phyloP scores from a whole-genome alignment of 495 filamentous ascomycete genomes.

The Tuber calosporum region DNA sequence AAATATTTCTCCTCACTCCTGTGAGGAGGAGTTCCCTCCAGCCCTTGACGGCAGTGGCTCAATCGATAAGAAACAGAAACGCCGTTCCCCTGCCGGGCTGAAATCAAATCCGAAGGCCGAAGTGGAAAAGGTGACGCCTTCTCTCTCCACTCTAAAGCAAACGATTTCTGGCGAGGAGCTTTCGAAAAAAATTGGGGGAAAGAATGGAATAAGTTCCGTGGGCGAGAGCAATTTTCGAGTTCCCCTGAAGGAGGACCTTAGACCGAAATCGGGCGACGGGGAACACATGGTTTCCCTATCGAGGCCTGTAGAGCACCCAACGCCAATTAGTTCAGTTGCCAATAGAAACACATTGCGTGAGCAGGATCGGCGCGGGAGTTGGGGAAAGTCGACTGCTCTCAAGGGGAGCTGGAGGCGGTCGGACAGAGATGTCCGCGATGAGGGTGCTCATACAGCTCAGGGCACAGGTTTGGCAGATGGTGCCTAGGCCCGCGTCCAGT shows the following conservation, averaged over 20 bases:
- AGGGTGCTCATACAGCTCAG: conserved; percentile 2
- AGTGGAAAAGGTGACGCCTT: neutral
- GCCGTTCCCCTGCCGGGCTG: conserved; percentile 13
- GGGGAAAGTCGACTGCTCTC: conserved; percentile 28
- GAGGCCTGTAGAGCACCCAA: conserved; percentile 19
- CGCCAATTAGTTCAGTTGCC: conserved; percentile 18
- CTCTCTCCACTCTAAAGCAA: neutral
- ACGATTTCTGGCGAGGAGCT: conserved; percentile 14
- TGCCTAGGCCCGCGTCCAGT: neutral
- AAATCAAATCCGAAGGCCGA: neutral
- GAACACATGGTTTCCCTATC: conserved; percentile 11
- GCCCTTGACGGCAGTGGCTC: conserved; percentile 11
- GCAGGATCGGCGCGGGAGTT: conserved; percentile 29
- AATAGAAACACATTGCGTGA: conserved; percentile 22
- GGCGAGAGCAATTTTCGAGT: conserved; percentile 24
- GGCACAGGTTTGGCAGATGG: neutral
- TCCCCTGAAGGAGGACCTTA: conserved; percentile 24
- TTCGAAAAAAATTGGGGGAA: conserved; percentile 20
- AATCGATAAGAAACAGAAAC: conserved; percentile 30
- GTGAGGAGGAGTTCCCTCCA: conserved; percentile 10
- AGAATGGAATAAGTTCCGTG: conserved; percentile 21
- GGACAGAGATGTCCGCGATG: conserved; percentile 21
- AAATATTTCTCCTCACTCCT: conserved; percentile 23
- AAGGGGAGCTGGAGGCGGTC: conserved; percentile 27
- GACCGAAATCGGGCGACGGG: conserved; percentile 15